Conservation (phyloP, 2,329 filamentous ascomycete genomes). For the Talaromyces sp. region DNA sequence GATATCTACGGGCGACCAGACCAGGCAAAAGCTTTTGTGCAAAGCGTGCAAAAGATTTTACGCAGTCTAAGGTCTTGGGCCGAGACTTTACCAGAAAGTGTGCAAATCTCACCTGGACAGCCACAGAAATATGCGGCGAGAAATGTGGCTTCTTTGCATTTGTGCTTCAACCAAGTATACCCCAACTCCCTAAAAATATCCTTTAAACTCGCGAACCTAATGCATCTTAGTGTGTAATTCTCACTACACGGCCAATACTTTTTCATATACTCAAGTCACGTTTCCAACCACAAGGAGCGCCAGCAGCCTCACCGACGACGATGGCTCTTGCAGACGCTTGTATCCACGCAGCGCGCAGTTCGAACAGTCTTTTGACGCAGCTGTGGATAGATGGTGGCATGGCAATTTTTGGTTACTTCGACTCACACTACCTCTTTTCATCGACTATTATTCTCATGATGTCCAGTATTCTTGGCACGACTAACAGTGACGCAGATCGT, state of each 20-base stretch:
- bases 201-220: neutral
- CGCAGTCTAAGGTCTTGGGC: slow-evolving; percentile 12
- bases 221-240: slow-evolving; percentile 10
- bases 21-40: slow-evolving; percentile 11
- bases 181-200: neutral
- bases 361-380: slow-evolving; percentile 13
- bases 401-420: slow-evolving; percentile 13
- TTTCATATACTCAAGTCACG: slow-evolving; percentile 13
- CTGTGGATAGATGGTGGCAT: slow-evolving; percentile 15
- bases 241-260: slow-evolving; percentile 12
- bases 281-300: slow-evolving; percentile 7
- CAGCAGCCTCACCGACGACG: slow-evolving; percentile 9
- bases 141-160: slow-evolving; percentile 12
- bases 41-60: slow-evolving; percentile 14
- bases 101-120: slow-evolving; percentile 8
- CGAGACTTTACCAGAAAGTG: slow-evolving; percentile 11
- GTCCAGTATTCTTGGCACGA: slow-evolving; percentile 11
- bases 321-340: slow-evolving; percentile 13
- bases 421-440: slow-evolving; percentile 13
- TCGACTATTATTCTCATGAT: slow-evolving; percentile 15
- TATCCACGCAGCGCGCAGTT: slow-evolving; percentile 13
- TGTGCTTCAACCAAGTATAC: slow-evolving; percentile 13
- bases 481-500: slow-evolving; percentile 9
- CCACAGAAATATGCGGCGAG: slow-evolving; percentile 8
- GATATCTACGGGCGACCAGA: slow-evolving; percentile 11